A percentile compares a stretch with the other conserved stretches of the same genome.
Conservation (phyloP, 2,329 filamentous ascomycete genomes). For the Dothiorella sarmentorum region DNA sequence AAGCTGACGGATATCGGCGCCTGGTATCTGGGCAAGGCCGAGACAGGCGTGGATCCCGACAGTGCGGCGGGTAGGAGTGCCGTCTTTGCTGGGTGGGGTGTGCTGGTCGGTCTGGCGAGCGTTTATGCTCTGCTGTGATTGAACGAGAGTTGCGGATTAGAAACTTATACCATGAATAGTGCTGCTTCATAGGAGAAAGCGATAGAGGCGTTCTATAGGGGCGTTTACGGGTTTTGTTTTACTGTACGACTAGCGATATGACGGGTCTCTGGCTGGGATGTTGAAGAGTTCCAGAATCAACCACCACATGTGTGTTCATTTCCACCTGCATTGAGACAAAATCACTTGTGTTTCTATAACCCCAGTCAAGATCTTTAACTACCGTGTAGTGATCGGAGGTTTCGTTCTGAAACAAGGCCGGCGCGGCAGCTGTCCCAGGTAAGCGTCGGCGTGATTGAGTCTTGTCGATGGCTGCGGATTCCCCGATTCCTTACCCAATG, state of each 20-base stretch:
- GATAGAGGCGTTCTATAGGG: conserved; percentile 9
- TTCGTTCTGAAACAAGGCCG: background rate
- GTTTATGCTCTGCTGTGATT: conserved; percentile 14
- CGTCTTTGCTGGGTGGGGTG: conserved; percentile 20
- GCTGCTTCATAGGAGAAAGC: background rate
- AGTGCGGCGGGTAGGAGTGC: conserved; percentile 23
- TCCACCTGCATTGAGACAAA: no score
- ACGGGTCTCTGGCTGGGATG: no score
- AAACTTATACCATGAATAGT: background rate
- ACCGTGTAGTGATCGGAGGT: background rate
- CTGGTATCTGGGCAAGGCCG: conserved; percentile 65
- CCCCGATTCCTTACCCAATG: conserved; percentile 6
- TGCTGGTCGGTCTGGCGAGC: conserved; percentile 18
- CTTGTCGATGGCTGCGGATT: background rate
- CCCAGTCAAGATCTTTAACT: background rate
- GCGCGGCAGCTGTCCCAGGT: conserved; percentile 4
- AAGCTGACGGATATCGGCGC: conserved; percentile 70
- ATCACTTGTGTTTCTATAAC: background rate
- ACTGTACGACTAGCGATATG: no score
- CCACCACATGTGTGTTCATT: background rate
- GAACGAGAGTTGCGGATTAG: background rate
- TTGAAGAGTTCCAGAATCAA: no score
- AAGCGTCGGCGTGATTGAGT: background rate
- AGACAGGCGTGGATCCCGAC: conserved; percentile 37
- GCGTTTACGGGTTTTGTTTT: no score